Base-by-base conservation (phyloP, 2,329 filamentous ascomycete genomes). In the Diplocarpon mali region DNA sequence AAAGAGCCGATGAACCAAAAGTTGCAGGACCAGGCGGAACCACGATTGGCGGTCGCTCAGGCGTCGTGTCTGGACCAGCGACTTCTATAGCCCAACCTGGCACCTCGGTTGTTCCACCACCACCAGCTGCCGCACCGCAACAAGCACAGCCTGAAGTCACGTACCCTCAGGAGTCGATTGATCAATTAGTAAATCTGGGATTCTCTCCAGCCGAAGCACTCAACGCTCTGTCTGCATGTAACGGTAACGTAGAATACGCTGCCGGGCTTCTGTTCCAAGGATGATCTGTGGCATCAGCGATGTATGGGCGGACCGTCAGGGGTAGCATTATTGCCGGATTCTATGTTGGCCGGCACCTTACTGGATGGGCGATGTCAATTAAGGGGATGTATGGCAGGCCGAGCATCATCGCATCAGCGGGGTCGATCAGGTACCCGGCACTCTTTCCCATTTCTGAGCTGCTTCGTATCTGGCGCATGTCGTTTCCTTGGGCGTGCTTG, bases 11-110 rank as follows among this genome's bases (percentile, higher is more conserved):
- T 45, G 90, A 96, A 65, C 88, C 89, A 4, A 87, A 83, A 12
- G 76, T 96, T 39, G 75, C 80, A 36, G 92, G 92, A 0, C 85
- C 89, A 0, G 85, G 83, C 32, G 90, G 89, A n/a, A 93, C 86
- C 10, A 80, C 85, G 39, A 87, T 96, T 50, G 90, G 90, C 35
- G 81, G 83, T 39, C 76, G 80, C 45, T 84, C 88, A 2, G 92
- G 92, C 13, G 87, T 83, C 20, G 77, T 92, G 16, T 75, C 73
- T 38, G 75, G 53, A 12, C 54, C 58, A 10, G 45, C 53, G 5
- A 58, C 60, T 16, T 55, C 62, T 15, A 58, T 9, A 32, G 9
- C 30, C 30, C n/a, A 61, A 41, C 53, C 38, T 38, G 47, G 46
- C 15, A 15, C 51, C 20, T 42, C 36, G 13, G 35, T 60, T 27